These are phyloP conservation scores for Graphium sp. DNA, from an alignment of 2,329 filamentous ascomycete species.

Conservation along the genomic window DNA sequence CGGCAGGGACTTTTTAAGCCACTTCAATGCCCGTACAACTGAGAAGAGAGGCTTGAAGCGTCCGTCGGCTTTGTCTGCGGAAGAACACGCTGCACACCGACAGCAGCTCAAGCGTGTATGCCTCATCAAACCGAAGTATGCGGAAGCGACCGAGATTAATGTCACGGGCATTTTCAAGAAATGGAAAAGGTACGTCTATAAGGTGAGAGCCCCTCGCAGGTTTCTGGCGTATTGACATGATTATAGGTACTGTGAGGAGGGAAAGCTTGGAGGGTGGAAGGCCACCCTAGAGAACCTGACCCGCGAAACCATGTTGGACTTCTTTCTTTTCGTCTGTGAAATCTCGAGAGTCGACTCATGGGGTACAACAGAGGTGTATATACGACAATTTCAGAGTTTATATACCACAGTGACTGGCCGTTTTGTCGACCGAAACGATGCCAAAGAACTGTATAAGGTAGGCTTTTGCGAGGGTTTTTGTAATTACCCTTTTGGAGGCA, in stretches of 20 bases:
- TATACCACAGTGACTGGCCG: constrained; percentile 9
- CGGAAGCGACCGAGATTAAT: constrained; percentile 9
- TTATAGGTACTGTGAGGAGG: constrained; percentile 8
- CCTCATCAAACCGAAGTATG: constrained; percentile 9
- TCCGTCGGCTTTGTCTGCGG: constrained; percentile 6
- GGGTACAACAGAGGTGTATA: constrained; percentile 10
- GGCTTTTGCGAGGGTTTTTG: too few species aligned
- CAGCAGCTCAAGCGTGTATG: constrained; percentile 7
- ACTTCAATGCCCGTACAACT: neutral
- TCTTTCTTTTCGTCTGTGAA: constrained; percentile 10
- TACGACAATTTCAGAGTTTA: constrained; percentile 11
- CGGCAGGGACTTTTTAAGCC: neutral
- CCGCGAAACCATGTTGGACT: constrained; percentile 9
- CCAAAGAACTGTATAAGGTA: constrained; percentile 12
- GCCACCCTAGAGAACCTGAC: constrained; percentile 7
- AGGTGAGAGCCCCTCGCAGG: constrained; percentile 2
- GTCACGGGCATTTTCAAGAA: constrained; percentile 9
- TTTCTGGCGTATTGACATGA: constrained; percentile 1
- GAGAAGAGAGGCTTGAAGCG: constrained; percentile 1
- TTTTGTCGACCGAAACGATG: constrained; percentile 13
- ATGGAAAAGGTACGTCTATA: constrained; percentile 8
- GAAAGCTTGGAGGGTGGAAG: constrained; percentile 8
- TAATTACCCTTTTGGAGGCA: too few species aligned
- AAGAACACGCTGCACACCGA: constrained; percentile 8
- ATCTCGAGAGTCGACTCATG: constrained; percentile 10